Conservation (phyloP, 2,329 filamentous ascomycete genomes). For the Cordyceps cateniannulata region DNA sequence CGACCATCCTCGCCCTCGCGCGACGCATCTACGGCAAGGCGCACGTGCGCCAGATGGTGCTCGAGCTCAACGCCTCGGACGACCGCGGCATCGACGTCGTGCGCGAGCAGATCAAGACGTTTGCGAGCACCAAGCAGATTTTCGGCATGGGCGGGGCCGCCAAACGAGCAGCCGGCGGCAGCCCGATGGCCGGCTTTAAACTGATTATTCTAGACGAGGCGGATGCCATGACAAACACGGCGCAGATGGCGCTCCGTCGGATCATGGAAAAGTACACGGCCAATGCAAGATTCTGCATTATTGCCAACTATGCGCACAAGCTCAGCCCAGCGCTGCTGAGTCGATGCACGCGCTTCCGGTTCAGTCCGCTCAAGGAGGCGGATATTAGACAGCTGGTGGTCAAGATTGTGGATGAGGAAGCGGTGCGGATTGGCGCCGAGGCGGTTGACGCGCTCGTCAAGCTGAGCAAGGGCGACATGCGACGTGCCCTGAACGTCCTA, state of each 20-base stretch:
- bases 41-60: conserved; percentile 96
- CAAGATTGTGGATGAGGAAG: conserved; percentile 81
- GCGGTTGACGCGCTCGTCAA: conserved; percentile 78
- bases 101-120: conserved; percentile 98
- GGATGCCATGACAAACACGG: conserved; percentile 99
- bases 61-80: conserved; percentile 95
- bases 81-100: conserved; percentile 98
- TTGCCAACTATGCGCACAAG: conserved; percentile 98
- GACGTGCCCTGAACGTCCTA: conserved; percentile 85
- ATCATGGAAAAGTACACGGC: conserved; percentile 99
- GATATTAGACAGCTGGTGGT: conserved; percentile 85
- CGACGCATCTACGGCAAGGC: conserved; percentile 84
- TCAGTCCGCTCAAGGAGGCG: conserved; percentile 82
- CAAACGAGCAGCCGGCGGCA: not conserved
- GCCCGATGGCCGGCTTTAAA: conserved; percentile 71
- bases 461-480: conserved; percentile 93
- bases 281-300: conserved; percentile 96
- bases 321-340: conserved; percentile 88
- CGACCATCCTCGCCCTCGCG: conserved; percentile 88
- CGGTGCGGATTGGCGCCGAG: conserved; percentile 73
- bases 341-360: conserved; percentile 88
- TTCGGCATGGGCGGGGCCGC: conserved; percentile 59
- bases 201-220: conserved; percentile 97
- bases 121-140: conserved; percentile 96
- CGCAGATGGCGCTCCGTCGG: conserved; percentile 90